phyloP scores from a whole-genome alignment of 2,329 filamentous ascomycete genomes.

The Chaetomiaceae sp. region DNA sequence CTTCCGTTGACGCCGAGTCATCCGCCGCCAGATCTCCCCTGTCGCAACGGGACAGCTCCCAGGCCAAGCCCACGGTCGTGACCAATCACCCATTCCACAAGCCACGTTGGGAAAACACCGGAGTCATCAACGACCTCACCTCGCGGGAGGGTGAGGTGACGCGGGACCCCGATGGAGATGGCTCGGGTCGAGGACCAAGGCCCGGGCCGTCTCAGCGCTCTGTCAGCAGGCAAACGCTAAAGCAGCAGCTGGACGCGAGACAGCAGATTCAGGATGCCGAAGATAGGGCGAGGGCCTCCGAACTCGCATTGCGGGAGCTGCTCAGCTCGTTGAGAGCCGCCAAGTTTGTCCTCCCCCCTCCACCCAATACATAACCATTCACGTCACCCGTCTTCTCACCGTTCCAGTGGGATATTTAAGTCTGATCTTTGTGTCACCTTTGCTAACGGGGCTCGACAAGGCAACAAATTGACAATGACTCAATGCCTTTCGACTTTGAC shows the following conservation, averaged over 20 bases:
- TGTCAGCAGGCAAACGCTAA: constrained; percentile 49
- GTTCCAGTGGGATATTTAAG: no score
- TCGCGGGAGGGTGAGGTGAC: constrained; percentile 25
- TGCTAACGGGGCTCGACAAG: constrained; percentile 32
- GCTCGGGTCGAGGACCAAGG: constrained; percentile 15
- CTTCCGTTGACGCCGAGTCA: constrained; percentile 35
- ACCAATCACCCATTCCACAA: constrained; percentile 54
- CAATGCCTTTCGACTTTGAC: constrained; percentile 71
- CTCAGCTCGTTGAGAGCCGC: constrained; percentile 77
- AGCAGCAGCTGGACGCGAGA: constrained; percentile 58
- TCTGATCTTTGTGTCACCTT: neutral
- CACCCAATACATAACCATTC: no score
- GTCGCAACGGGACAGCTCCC: constrained; percentile 33
- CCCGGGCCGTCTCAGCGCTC: constrained; percentile 36
- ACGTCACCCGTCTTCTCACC: no score
- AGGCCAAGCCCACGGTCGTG: constrained; percentile 32
- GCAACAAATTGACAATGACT: constrained; percentile 50
- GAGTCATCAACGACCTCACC: constrained; percentile 71
- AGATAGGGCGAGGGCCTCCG: constrained; percentile 77
- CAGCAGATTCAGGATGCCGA: constrained; percentile 62
- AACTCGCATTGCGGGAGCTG: constrained; percentile 79
- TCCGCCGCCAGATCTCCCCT: constrained; percentile 33
- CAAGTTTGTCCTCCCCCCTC: constrained; percentile 51
- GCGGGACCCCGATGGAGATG: constrained; percentile 8
- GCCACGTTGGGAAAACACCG: constrained; percentile 69